These are phyloP conservation scores for Graphilbum ipis-grandicollis DNA, from an alignment of 2,329 filamentous ascomycete species.

Conservation along the genomic window DNA sequence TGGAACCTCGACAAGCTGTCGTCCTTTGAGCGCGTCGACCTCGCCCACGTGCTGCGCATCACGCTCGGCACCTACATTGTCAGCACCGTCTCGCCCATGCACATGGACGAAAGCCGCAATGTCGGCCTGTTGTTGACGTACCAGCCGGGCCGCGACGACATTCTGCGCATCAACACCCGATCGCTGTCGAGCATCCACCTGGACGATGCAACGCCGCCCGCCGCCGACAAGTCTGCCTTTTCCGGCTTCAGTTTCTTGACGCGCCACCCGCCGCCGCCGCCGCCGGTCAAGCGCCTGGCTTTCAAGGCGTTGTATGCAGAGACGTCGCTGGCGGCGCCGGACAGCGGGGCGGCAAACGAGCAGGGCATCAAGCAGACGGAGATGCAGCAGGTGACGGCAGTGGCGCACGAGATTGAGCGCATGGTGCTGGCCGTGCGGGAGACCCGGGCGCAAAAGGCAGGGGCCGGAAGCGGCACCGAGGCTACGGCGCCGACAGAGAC, in stretches of 20 bases:
- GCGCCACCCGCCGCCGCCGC: conserved; percentile 16
- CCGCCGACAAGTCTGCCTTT: conserved; percentile 4
- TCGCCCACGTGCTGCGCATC: conserved; percentile 56
- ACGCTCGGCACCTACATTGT: conserved; percentile 80
- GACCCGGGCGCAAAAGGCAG: too few species aligned
- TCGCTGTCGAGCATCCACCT: conserved; percentile 42
- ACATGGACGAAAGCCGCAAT: conserved; percentile 64
- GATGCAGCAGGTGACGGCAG: conserved; percentile 37
- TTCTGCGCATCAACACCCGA: conserved; percentile 70
- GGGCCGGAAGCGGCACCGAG: too few species aligned
- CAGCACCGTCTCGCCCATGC: conserved; percentile 60
- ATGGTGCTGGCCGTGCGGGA: conserved; percentile 29
- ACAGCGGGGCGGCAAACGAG: too few species aligned
- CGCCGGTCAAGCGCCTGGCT: conserved; percentile 23
- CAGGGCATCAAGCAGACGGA: conserved; percentile 27
- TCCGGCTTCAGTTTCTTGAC: conserved; percentile 23
- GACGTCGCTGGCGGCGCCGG: conserved; percentile 23
- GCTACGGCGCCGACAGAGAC: not conserved
- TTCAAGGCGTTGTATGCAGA: conserved; percentile 38
- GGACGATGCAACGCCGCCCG: too few species aligned
- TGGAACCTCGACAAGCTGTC: conserved; percentile 92
- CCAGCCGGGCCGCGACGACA: conserved; percentile 49
- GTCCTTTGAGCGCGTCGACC: conserved; percentile 72
- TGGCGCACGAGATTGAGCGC: conserved; percentile 63
- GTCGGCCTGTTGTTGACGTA: conserved; percentile 73